These are phyloP conservation scores for Mycosphaerelloides madeirae DNA, from an alignment of 2,329 filamentous ascomycete genomes.

Conservation along the genomic window DNA sequence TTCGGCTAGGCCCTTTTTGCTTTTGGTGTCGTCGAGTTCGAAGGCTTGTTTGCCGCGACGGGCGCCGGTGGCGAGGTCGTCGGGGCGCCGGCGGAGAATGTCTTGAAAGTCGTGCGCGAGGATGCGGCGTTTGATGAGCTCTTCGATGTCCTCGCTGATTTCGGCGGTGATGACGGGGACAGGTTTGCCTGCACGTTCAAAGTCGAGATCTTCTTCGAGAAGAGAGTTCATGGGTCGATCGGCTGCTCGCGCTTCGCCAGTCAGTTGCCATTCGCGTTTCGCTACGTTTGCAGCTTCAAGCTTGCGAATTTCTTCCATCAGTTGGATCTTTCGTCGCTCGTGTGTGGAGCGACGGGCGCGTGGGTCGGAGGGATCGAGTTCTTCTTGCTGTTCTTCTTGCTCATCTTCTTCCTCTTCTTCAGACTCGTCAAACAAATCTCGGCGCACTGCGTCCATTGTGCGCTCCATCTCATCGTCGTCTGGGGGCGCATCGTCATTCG, in stretches of 20 bases:
- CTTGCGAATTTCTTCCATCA: conserved; percentile 84
- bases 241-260: conserved; percentile 77
- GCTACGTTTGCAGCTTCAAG: conserved; percentile 85
- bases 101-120: conserved; percentile 89
- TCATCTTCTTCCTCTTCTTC: conserved; percentile 58
- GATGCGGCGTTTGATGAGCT: conserved; percentile 89
- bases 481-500: conserved; percentile 36
- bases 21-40: conserved; percentile 81
- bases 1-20: conserved; percentile 81
- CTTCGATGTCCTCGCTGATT: conserved; percentile 84
- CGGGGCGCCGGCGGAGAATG: conserved; percentile 74
- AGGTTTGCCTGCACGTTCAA: conserved; percentile 91
- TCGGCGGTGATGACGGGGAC: conserved; percentile 91
- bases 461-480: conserved; percentile 62
- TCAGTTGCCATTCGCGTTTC: conserved; percentile 84
- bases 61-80: conserved; percentile 60
- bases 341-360: conserved; percentile 76
- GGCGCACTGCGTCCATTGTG: conserved; percentile 79
- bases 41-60: conserved; percentile 62
- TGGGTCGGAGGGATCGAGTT: conserved; percentile 61
- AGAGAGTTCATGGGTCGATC: conserved; percentile 87
- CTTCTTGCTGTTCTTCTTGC: conserved; percentile 55
- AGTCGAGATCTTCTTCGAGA: conserved; percentile 90
- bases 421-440: conserved; percentile 84
- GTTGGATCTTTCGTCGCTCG: conserved; percentile 77